Base-by-base conservation (phyloP, 192 early-diverging fungal species). In the Diversispora epigaea region DNA sequence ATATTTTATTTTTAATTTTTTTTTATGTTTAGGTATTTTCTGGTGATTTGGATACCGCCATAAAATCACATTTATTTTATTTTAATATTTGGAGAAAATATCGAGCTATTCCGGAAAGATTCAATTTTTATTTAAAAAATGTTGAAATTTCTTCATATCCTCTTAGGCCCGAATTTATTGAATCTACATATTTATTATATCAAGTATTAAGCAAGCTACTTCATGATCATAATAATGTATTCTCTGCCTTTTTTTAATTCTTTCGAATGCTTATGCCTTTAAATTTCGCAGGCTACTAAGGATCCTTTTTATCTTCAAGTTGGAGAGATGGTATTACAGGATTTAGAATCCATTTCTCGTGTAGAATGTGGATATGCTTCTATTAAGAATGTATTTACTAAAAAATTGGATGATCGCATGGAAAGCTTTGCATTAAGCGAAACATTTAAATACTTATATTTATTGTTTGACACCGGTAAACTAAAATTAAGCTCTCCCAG, bases 391-490 rank as follows among this genome's bases (percentile, higher is more conserved):
- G 91, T 97, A 12, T 69, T 69, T 7, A 87, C 86, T 2, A 84
- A 85, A 66, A 76, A 79, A 7, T 76, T 88, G 1, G 94, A 96
- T 43, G 93, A 93, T 49, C 82, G 96, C 6, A 97, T 98, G 95
- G 96, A 98, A 71, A 95, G 93, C 73, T 98, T 97, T 83, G 87
- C 93, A 21, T 79, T 98, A 7, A 93, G 92, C 61, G 96, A 98
- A 81, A 97, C 96, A 1, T 85, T 98, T 64, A 98, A 98, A 78
- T 98, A 98, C 76, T 85, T 98, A n/a, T 98, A 91, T 78, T 78
- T 98, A n/a, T 85, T 98, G 39, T 98, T 97, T 86, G 95, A 95
- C 69, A 79, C 81, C 56, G 91, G 91, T 88, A 82, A 82, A 68
- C 39, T 72, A 2, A n/a, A 57, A 17, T 58, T 3, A 52, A 32